These are phyloP conservation scores for Musa balbisiana DNA, from an alignment of 202 grass and related monocot species.

Conservation along the genomic window DNA sequence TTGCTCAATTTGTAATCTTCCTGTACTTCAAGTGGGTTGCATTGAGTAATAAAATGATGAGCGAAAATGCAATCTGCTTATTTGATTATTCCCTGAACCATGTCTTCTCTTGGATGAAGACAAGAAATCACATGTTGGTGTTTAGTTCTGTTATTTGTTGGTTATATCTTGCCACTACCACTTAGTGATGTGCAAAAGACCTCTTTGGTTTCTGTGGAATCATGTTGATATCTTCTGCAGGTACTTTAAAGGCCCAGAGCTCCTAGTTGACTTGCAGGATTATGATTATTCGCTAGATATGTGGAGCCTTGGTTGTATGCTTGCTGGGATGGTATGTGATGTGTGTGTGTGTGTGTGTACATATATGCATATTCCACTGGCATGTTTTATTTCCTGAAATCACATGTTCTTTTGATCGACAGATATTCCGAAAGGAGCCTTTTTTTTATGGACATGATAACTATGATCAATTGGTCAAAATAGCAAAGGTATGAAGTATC, in stretches of 20 bases:
- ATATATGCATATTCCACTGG: slow-evolving; percentile 1
- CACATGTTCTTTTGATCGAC: slow-evolving; percentile 13
- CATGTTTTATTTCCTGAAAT: slow-evolving; percentile 14
- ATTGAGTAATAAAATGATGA: background rate
- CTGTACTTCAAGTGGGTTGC: background rate
- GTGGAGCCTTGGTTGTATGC: slow-evolving; percentile 99
- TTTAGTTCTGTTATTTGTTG: background rate
- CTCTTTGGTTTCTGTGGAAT: background rate
- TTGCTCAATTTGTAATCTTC: no score
- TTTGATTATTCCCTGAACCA: background rate
- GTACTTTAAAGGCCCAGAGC: slow-evolving; percentile 80
- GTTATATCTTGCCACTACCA: background rate
- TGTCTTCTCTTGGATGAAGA: no score
- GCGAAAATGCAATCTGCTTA: background rate
- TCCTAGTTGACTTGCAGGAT: slow-evolving; percentile 92
- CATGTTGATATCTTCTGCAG: slow-evolving; percentile 29
- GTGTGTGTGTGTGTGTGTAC: slow-evolving; percentile 16
- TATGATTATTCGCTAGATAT: slow-evolving; percentile 98
- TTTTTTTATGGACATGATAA: slow-evolving; percentile 95
- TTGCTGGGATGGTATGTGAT: slow-evolving; percentile 77
- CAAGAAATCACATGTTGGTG: background rate
- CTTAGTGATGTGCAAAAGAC: background rate
- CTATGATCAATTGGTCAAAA: slow-evolving; percentile 92
- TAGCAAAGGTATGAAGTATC: slow-evolving; percentile 53
- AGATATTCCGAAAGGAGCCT: slow-evolving; percentile 81